phyloP scores from a whole-genome alignment of 495 filamentous ascomycete genomes.

The Staphylotrichum longicolle region DNA sequence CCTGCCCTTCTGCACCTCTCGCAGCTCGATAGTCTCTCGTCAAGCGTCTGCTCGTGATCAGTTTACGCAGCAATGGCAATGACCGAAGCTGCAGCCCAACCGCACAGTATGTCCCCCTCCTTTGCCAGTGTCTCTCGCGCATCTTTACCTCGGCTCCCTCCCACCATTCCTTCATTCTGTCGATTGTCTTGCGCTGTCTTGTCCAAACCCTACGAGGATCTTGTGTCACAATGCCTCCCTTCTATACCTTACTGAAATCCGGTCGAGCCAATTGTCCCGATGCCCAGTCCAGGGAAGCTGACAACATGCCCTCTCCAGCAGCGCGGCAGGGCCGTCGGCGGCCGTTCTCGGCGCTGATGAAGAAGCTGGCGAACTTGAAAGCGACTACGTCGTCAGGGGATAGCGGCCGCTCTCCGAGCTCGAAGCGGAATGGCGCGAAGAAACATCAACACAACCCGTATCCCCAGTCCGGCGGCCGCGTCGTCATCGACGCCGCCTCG shows the following conservation, averaged over 20 bases:
- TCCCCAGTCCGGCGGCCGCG: conserved; percentile 56
- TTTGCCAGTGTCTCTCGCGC: no score
- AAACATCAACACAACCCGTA: conserved; percentile 81
- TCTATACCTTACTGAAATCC: no score
- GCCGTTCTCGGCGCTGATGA: conserved; percentile 92
- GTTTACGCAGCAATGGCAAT: conserved; percentile 57
- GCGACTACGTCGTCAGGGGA: conserved; percentile 47
- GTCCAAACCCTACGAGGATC: background rate
- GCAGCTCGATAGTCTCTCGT: no score
- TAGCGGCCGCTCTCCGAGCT: conserved; percentile 33
- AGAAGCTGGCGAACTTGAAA: conserved; percentile 86
- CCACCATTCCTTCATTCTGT: background rate
- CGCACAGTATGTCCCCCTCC: conserved; percentile 54
- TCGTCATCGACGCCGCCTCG: conserved; percentile 35
- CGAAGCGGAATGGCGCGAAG: conserved; percentile 47
- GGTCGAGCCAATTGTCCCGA: background rate
- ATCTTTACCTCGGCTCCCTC: conserved; percentile 12
- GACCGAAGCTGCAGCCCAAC: conserved; percentile 60
- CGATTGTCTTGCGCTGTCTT: background rate
- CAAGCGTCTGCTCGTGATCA: no score
- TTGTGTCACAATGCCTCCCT: no score
- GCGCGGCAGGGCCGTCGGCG: conserved; percentile 61
- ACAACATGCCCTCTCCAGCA: conserved; percentile 40
- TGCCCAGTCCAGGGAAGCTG: conserved; percentile 24
- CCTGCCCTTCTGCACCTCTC: no score